A percentile compares a stretch with the other conserved stretches of the same genome.
phyloP scores from a whole-genome alignment of 176 grass and related monocot genomes.

The Themeda triandra region DNA sequence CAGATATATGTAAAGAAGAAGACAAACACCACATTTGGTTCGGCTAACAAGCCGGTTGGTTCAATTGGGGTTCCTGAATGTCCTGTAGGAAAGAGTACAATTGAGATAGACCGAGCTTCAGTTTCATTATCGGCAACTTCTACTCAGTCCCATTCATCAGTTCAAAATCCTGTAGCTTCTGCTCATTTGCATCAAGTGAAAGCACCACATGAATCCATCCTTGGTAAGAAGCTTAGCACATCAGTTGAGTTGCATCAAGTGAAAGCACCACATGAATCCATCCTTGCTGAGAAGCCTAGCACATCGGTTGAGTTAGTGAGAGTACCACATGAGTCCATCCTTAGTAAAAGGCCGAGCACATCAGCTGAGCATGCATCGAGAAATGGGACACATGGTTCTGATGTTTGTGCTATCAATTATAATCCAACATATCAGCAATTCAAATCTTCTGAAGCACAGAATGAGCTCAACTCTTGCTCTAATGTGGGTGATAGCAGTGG shows the following conservation, averaged over 20 bases:
- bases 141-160: background rate
- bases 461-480: constrained; percentile 23
- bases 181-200: constrained; percentile 17
- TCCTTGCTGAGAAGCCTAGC: constrained; percentile 18
- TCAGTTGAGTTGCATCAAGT: constrained; percentile 22
- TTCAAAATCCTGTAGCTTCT: constrained; percentile 8
- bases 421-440: background rate
- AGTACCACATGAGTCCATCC: background rate
- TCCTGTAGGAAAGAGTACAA: background rate
- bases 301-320: background rate
- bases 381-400: background rate
- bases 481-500: constrained; percentile 31
- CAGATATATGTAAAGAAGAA: constrained; percentile 48
- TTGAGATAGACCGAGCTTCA: background rate
- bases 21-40: background rate
- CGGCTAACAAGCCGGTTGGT: background rate
- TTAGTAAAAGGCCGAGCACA: constrained; percentile 6
- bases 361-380: constrained; percentile 11
- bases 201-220: background rate
- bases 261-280: background rate
- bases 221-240: constrained; percentile 15
- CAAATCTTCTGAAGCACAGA: constrained; percentile 28
- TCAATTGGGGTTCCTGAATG: background rate
- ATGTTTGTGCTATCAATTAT: background rate
- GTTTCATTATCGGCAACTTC: background rate